Evolutionary conservation across 2,329 filamentous ascomycete genomes (phyloP), one percentile per base, ranked within the genome.

Genomic region (Claviceps sorghi): DNA sequence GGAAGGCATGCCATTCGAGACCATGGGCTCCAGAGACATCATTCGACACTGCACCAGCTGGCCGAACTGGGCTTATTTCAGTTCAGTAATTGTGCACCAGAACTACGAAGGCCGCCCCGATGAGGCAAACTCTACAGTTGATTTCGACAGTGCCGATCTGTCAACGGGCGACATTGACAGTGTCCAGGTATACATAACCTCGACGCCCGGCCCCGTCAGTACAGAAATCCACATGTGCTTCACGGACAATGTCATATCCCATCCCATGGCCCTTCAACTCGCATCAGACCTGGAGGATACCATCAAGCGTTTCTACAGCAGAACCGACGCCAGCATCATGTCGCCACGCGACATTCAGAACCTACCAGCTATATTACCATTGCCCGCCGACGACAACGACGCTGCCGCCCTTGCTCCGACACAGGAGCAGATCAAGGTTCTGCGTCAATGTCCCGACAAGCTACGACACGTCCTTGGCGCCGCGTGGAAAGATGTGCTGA

Each of bases 91-190:
- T 1, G 38, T 48, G 8, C 50, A 52, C 36, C 50, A 52, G 21
- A 52, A 48, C 13, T 52, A 48, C 4, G 44, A 52, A 26, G 32
- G 21, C 36, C 36, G 36, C 11, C 17, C 21, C 10, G 15, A 10
- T 11, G 50, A 42, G 5, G 50, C 34, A 11, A 22, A 42, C 15
- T 48, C 36, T 9, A 7, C 7, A 0, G 26, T 48, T 4, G 50
- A 52, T n/a, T 15, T 52, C 10, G 50, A 52, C 44, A 41, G n/a
- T 19, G 50, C 50, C 2, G 50, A 52, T 29, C 34, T 52, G 36
- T 52, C 50, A 11, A 42, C 50, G n/a, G 50, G 44, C 34, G 50
- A 48, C n/a, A 11, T 52, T 9, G 50, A 52, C 36, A 52, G 36
- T 2, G 50, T 52, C n/a, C 34, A 52, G 36, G 50, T 52, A 4